Percentiles rank a stretch among this genome's conserved stretches.
Conservation (phyloP, 805 yeast genomes). For the Lipomyces sp. region DNA sequence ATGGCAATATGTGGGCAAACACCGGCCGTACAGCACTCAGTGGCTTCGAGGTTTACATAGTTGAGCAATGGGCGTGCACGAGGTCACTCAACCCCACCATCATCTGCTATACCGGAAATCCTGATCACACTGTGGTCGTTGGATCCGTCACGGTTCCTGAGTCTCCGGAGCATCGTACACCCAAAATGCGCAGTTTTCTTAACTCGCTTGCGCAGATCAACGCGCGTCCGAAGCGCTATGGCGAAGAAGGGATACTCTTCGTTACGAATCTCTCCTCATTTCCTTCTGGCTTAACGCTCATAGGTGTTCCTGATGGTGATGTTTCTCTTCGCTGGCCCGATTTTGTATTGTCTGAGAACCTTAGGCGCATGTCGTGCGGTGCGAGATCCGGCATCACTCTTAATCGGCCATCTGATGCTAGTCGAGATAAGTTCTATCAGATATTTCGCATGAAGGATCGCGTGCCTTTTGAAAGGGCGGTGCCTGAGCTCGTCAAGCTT, state of each 20-base stretch:
- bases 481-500: slow-evolving; percentile 66
- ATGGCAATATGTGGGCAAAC: slow-evolving; percentile 2
- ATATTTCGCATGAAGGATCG: slow-evolving; percentile 53
- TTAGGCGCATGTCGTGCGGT: slow-evolving; percentile 74
- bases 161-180: slow-evolving; percentile 49
- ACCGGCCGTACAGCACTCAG: slow-evolving; percentile 37
- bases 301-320: slow-evolving; percentile 66
- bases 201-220: slow-evolving; percentile 63
- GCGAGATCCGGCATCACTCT: slow-evolving; percentile 78
- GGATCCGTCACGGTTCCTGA: slow-evolving; percentile 54
- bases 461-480: slow-evolving; percentile 63
- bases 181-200: slow-evolving; percentile 55
- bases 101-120: slow-evolving; percentile 82
- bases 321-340: slow-evolving; percentile 30
- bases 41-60: slow-evolving; percentile 87
- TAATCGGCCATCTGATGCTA: slow-evolving; percentile 69
- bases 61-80: slow-evolving; percentile 90
- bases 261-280: slow-evolving; percentile 80
- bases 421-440: slow-evolving; percentile 76
- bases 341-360: slow-evolving; percentile 71
- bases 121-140: slow-evolving; percentile 59
- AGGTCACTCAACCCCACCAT: slow-evolving; percentile 62
- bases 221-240: slow-evolving; percentile 57
- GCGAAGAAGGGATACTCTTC: slow-evolving; percentile 56
- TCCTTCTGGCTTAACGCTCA: slow-evolving; percentile 68